Conservation (phyloP, 1,284 basidiomycete species). For the Kwoniella shivajii region DNA sequence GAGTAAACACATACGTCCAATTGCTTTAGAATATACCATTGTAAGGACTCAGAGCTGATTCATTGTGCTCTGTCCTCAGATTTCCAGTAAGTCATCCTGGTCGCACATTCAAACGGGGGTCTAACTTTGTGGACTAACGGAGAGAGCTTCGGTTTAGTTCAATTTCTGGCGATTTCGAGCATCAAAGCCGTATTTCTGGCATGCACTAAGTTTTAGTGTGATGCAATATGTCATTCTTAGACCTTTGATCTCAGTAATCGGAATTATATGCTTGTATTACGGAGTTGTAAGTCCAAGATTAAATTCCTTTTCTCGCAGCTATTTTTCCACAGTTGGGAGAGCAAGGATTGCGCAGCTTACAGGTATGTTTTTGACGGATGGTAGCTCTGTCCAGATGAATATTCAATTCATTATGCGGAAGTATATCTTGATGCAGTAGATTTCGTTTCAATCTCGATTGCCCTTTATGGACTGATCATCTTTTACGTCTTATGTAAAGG, state of each 20-base stretch:
- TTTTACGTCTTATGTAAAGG: constrained; percentile 78
- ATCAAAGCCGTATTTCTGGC: constrained; percentile 86
- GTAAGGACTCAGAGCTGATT: no score
- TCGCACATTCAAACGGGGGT: neutral
- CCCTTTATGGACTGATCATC: constrained; percentile 75
- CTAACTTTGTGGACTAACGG: no score
- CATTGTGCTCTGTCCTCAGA: neutral
- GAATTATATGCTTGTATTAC: constrained; percentile 70
- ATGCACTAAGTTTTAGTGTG: constrained; percentile 68
- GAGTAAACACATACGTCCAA: constrained; percentile 56
- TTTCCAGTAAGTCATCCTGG: constrained; percentile 12
- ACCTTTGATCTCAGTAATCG: constrained; percentile 68
- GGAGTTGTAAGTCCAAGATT: constrained; percentile 73
- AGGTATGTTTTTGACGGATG: neutral
- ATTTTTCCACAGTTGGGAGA: no score
- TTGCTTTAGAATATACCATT: neutral
- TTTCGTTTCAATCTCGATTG: constrained; percentile 75
- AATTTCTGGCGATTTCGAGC: constrained; percentile 64
- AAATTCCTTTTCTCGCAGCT: constrained; percentile 10
- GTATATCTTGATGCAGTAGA: constrained; percentile 72
- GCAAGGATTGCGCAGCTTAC: no score
- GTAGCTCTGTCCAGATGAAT: constrained; percentile 54
- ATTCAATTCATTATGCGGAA: constrained; percentile 65
- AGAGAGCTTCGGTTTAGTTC: constrained; percentile 57
- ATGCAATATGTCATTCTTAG: constrained; percentile 77